These are phyloP conservation scores for Fragaria iinumae DNA, from an alignment of 306 rosid species.

Conservation along the genomic window DNA sequence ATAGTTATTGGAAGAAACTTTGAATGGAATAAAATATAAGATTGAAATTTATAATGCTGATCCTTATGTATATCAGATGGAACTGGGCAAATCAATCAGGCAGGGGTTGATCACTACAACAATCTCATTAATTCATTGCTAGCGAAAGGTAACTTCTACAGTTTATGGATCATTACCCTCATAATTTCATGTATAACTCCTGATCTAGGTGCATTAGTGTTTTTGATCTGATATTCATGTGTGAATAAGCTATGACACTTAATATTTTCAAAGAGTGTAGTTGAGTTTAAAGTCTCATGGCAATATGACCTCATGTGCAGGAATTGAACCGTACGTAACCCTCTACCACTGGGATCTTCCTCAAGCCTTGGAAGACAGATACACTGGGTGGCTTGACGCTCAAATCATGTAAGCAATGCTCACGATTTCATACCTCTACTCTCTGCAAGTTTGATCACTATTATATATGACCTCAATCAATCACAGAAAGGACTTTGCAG, in stretches of 20 bases:
- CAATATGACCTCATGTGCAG: conserved; percentile 30
- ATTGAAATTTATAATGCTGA: background rate
- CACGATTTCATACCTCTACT: background rate
- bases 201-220: background rate
- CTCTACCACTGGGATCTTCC: conserved; percentile 97
- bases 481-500: conserved; percentile 69
- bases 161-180: no score
- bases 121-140: conserved; percentile 74
- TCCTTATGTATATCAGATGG: conserved; percentile 50
- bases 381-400: conserved; percentile 78
- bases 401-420: conserved; percentile 56
- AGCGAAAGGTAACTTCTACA: conserved; percentile 53
- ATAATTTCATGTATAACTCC: background rate
- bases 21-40: background rate
- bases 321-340: conserved; percentile 87
- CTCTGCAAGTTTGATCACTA: background rate
- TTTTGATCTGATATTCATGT: background rate
- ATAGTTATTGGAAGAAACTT: background rate
- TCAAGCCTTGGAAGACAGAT: conserved; percentile 80
- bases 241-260: background rate
- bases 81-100: conserved; percentile 65
- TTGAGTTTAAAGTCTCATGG: background rate
- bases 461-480: conserved; percentile 9
- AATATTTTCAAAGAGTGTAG: background rate
- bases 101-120: conserved; percentile 81